These are phyloP conservation scores for Trypanosoma platydactyli DNA, from an alignment of 208 protist genomes.

Conservation along the genomic window DNA sequence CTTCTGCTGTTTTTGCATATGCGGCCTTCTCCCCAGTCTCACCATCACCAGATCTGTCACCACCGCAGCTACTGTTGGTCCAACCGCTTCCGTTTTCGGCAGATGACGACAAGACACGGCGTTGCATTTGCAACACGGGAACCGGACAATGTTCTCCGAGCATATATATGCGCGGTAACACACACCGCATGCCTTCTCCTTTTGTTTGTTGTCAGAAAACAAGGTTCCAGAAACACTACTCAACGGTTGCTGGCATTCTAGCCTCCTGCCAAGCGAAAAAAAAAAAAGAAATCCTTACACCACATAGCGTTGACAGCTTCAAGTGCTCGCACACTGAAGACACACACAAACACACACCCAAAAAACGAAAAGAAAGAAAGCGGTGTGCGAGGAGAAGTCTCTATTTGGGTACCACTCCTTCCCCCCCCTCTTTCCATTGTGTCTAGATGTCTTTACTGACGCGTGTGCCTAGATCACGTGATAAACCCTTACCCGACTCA, in stretches of 20 bases:
- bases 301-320: no score
- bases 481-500: neutral
- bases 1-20: constrained; percentile 42
- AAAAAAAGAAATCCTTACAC: neutral
- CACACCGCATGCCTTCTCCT: constrained; percentile 5
- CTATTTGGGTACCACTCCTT: neutral
- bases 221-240: no score
- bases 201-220: neutral
- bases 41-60: neutral
- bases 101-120: constrained; percentile 9
- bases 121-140: neutral
- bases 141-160: neutral
- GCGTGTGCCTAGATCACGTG: no score
- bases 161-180: neutral
- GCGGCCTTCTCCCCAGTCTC: neutral
- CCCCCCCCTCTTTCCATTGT: neutral
- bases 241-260: no score
- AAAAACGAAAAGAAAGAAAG: neutral
- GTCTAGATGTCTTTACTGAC: no score
- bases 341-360: neutral
- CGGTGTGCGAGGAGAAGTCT: no score
- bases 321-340: neutral
- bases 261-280: constrained; percentile 2
- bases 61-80: neutral
- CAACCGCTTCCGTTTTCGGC: no score